These are phyloP conservation scores for Coemansia sp. DNA, from an alignment of 192 early-diverging fungal species.

Conservation along the genomic window DNA sequence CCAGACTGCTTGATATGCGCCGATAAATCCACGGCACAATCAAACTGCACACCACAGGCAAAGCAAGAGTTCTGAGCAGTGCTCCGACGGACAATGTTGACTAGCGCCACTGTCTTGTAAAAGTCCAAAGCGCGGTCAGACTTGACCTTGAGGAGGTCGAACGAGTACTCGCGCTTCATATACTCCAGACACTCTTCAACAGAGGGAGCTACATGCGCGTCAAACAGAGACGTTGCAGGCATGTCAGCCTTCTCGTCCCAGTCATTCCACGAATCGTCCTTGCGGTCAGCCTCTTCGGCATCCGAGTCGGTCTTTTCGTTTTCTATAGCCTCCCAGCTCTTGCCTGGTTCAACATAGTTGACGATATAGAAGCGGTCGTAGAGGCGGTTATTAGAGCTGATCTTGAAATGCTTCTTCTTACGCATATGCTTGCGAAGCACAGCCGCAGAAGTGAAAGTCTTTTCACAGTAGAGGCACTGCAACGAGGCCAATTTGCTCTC, in stretches of 20 bases:
- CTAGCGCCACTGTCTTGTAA: constrained; percentile 79
- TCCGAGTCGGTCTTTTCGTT: constrained; percentile 79
- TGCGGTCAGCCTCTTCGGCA: constrained; percentile 29
- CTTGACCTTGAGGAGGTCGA: constrained; percentile 71
- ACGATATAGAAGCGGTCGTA: constrained; percentile 96
- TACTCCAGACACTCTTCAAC: constrained; percentile 71
- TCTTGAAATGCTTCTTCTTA: constrained; percentile 98
- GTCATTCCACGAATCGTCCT: constrained; percentile 72
- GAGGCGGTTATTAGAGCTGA: constrained; percentile 83
- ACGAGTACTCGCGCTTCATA: constrained; percentile 74
- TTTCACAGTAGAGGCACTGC: constrained; percentile 94
- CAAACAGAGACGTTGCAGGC: constrained; percentile 82
- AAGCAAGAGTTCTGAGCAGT: constrained; percentile 69
- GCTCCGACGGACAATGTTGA: constrained; percentile 84
- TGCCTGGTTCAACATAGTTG: constrained; percentile 89
- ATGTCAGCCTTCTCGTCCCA: constrained; percentile 72
- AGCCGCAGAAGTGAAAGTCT: constrained; percentile 82
- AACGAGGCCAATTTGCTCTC: constrained; percentile 70
- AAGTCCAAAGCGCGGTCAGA: constrained; percentile 68
- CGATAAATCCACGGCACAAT: constrained; percentile 49
- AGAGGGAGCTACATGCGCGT: constrained; percentile 62
- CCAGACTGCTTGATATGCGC: constrained; percentile 67
- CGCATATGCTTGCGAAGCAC: constrained; percentile 96
- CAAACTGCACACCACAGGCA: constrained; percentile 64
- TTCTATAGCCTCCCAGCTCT: constrained; percentile 89